A percentile compares a stretch with the other conserved stretches of the same genome.
Evolutionary conservation across 805 yeast genomes (phyloP).

Genomic region (Ogataea zsoltii): DNA sequence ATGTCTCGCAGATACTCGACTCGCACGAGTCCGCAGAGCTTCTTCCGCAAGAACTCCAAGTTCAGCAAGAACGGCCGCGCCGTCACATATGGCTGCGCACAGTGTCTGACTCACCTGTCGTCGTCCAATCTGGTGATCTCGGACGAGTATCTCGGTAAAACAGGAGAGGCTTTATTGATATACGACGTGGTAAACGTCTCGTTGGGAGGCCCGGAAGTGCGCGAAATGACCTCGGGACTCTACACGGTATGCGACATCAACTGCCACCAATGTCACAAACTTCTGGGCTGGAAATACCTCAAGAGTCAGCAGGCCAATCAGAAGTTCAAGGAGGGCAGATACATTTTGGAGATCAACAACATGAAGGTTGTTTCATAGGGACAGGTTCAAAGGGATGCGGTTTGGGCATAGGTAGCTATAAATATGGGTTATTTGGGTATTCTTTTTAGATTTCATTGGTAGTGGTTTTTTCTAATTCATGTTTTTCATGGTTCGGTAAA

Average conservation of each 20-base stretch:
- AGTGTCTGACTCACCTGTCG: constrained; percentile 34
- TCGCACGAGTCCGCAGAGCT: not conserved
- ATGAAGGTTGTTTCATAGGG: constrained; percentile 16
- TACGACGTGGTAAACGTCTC: constrained; percentile 38
- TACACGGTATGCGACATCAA: constrained; percentile 56
- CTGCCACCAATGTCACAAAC: constrained; percentile 54
- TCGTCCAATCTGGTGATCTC: constrained; percentile 31
- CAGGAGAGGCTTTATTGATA: constrained; percentile 60
- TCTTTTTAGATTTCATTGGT: no score
- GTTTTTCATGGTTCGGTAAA: no score
- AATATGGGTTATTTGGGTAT: no score
- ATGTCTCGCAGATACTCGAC: constrained; percentile 1
- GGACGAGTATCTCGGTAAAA: constrained; percentile 50
- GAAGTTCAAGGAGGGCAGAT: constrained; percentile 62
- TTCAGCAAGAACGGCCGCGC: constrained; percentile 25
- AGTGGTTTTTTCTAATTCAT: no score
- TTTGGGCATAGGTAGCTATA: not conserved
- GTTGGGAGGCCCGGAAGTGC: constrained; percentile 22
- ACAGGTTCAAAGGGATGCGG: not conserved
- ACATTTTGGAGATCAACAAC: constrained; percentile 47
- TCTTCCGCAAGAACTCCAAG: constrained; percentile 14
- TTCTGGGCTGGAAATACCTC: constrained; percentile 67
- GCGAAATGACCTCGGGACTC: constrained; percentile 58
- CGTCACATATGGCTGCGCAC: constrained; percentile 29
- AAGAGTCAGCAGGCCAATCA: constrained; percentile 46